Conservation (phyloP, 495 filamentous ascomycete genomes). For the Neurospora hispaniola region DNA sequence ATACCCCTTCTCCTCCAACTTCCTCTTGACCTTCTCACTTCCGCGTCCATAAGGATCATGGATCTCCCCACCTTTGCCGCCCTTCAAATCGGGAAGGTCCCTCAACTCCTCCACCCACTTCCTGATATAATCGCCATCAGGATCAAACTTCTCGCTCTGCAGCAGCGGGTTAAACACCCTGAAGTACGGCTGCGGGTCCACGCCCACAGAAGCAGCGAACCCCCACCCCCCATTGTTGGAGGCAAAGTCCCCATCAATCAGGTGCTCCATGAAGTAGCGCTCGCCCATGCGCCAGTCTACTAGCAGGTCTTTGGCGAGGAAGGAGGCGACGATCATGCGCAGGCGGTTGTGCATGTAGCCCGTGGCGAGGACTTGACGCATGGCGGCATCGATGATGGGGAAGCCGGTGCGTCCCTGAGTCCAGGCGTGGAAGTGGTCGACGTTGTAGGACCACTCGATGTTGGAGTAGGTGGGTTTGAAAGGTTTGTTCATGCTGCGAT, state of each 20-base stretch:
- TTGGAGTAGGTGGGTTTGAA: slow-evolving; percentile 83
- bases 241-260: slow-evolving; percentile 89
- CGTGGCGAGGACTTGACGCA: slow-evolving; percentile 64
- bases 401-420: slow-evolving; percentile 67
- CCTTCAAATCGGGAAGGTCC: slow-evolving; percentile 29
- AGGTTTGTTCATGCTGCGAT: slow-evolving; percentile 74
- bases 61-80: slow-evolving; percentile 33
- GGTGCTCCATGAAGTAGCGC: slow-evolving; percentile 75
- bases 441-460: slow-evolving; percentile 71
- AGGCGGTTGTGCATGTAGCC: slow-evolving; percentile 88
- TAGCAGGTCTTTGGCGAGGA: slow-evolving; percentile 76
- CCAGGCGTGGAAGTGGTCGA: slow-evolving; percentile 61
- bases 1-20: slow-evolving; percentile 59
- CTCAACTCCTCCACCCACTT: slow-evolving; percentile 63
- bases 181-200: slow-evolving; percentile 89
- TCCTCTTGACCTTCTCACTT: slow-evolving; percentile 41
- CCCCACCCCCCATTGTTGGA: slow-evolving; percentile 93
- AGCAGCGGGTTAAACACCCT: slow-evolving; percentile 80
- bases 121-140: slow-evolving; percentile 56
- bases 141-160: slow-evolving; percentile 79
- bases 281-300: slow-evolving; percentile 90
- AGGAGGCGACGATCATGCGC: slow-evolving; percentile 81
- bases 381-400: slow-evolving; percentile 85
- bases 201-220: slow-evolving; percentile 67
- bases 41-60: slow-evolving; percentile 70